A percentile compares a stretch with the other conserved stretches of the same genome.
These are phyloP conservation scores for Daldinia sp. DNA, from an alignment of 2,329 filamentous ascomycete genomes.

Conservation along the genomic window DNA sequence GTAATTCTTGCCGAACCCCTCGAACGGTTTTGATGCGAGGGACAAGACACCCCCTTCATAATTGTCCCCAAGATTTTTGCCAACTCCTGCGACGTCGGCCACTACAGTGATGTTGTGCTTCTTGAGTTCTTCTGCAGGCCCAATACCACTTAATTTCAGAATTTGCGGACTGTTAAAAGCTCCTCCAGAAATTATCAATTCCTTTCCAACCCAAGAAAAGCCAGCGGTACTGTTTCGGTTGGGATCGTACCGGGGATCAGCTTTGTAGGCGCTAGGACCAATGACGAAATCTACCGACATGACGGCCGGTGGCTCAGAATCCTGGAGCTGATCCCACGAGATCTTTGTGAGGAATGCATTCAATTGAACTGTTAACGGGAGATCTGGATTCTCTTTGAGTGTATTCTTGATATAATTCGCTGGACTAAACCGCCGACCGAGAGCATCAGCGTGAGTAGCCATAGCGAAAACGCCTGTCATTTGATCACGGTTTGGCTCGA, in stretches of 20 bases:
- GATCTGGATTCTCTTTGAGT: slow-evolving; percentile 29
- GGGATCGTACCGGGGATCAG: slow-evolving; percentile 35
- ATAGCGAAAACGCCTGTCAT: slow-evolving; percentile 37
- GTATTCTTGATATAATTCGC: slow-evolving; percentile 38
- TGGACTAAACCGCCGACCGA: slow-evolving; percentile 30
- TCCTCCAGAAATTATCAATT: slow-evolving; percentile 60
- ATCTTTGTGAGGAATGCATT: slow-evolving; percentile 37
- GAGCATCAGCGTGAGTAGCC: slow-evolving; percentile 35
- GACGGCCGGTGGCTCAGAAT: slow-evolving; percentile 32
- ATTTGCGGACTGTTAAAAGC: slow-evolving; percentile 62
- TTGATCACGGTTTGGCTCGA: slow-evolving; percentile 33
- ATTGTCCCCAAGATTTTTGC: slow-evolving; percentile 64
- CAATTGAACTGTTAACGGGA: slow-evolving; percentile 33
- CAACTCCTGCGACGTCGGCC: slow-evolving; percentile 62
- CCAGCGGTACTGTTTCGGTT: slow-evolving; percentile 44
- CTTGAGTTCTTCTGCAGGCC: slow-evolving; percentile 50
- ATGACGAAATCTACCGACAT: slow-evolving; percentile 37
- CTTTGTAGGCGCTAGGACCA: slow-evolving; percentile 37
- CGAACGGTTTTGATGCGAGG: slow-evolving; percentile 27
- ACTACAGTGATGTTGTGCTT: slow-evolving; percentile 53
- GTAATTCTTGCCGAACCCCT: slow-evolving; percentile 22
- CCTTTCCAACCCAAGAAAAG: slow-evolving; percentile 50
- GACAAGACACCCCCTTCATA: slow-evolving; percentile 55
- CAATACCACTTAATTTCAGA: slow-evolving; percentile 56
- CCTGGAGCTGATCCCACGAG: slow-evolving; percentile 34